phyloP scores from a whole-genome alignment of 306 rosid species.

The Cicer yamashitae region DNA sequence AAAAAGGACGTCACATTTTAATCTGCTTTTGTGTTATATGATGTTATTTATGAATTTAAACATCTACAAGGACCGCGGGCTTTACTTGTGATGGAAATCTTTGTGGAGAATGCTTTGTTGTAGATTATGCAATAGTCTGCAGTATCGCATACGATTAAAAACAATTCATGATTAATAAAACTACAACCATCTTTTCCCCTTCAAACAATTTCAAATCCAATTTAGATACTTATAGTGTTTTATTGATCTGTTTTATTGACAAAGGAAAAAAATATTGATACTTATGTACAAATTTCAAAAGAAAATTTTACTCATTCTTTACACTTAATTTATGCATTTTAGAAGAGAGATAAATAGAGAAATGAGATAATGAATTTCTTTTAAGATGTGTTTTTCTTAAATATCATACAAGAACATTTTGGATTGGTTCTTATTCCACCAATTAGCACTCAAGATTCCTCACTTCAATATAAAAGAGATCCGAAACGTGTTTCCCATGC shows the following conservation, averaged over 20 bases:
- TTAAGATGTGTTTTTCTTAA: too few species aligned
- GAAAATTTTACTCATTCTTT: background rate
- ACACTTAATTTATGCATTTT: too few species aligned
- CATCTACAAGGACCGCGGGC: background rate
- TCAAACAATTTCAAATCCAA: background rate
- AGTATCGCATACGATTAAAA: background rate
- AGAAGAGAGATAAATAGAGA: too few species aligned
- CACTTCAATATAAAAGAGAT: too few species aligned
- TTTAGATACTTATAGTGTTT: background rate
- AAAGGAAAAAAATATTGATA: background rate
- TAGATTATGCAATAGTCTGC: conserved; percentile 4
- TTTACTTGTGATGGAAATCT: conserved; percentile 8
- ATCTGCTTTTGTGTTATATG: conserved; percentile 25
- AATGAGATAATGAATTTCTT: too few species aligned
- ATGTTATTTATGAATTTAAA: conserved; percentile 16
- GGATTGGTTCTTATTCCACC: too few species aligned
- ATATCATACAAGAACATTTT: too few species aligned
- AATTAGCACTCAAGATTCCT: too few species aligned
- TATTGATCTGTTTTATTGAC: background rate
- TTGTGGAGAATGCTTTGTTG: background rate
- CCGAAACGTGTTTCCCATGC: too few species aligned
- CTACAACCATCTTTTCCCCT: background rate
- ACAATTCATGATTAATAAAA: conserved; percentile 8
- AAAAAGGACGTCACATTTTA: conserved; percentile 15
- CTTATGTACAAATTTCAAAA: background rate